Evolutionary conservation across 352 stramenopile species (phyloP), one percentile per base, ranked within the genome.

Genomic region (Phytophthora crassamura): DNA sequence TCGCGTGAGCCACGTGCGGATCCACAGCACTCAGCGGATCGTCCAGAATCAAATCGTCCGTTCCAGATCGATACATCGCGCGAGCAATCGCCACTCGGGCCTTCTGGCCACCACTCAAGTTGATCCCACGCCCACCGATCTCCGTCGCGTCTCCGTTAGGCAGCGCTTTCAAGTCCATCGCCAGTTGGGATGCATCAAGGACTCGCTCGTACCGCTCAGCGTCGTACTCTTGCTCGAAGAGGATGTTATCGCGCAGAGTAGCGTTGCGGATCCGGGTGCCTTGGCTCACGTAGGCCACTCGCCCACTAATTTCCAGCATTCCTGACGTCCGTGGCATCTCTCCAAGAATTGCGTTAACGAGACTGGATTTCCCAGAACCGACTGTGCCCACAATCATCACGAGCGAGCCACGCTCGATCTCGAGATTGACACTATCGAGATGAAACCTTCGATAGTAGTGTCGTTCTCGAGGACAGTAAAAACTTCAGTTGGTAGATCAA

Each of bases 1-100:
- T 72, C 51, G 96, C 85, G 54, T 94, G 88, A 4, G 89, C 96
- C 10, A 99, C 96, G 67, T 99, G 94, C 18, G 89, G 84, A 60
- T 99, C 97, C 5, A 99, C 88, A 14, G 97, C 97, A 61, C 83
- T 93, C 7, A 99, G 61, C 12, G 93, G 87, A 59, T 99, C 97
- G 63, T 99, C 97, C 11, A 99, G 72, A 25, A 99, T 68, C 59
- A 97, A 84, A n/a, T 99, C 69, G 61, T 99, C 94, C 2, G 84
- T 82, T 16, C 81, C 63, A 8, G 84, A 52, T 84, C 57, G 78
- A 72, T 99, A 99, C 43, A 98, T 88, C 1, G 87, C 92, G 6
- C 97, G 75, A 6, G 97, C 97, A 9, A 99, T 75, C 0, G 81
- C 80, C 6, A 98, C 82, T 18, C 94, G 83, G 42, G 78, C 69